Percentiles rank a stretch among this genome's conserved stretches.
Conservation (phyloP, 345 rosid species). For the Gossypium australe region DNA sequence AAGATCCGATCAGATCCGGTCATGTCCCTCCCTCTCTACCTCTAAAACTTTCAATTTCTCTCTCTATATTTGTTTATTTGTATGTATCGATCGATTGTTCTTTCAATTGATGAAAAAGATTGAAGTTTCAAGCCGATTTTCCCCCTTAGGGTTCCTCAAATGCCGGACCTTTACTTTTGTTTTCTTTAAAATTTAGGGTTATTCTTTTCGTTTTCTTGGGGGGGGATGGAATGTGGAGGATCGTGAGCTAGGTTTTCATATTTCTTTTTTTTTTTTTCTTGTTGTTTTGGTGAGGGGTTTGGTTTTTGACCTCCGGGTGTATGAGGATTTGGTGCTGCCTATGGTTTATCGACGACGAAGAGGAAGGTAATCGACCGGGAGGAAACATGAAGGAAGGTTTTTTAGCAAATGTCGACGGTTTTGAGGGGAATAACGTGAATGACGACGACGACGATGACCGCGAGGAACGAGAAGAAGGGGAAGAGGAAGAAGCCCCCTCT, state of each 20-base stretch:
- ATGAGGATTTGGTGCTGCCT: slow-evolving; percentile 88
- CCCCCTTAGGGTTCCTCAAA: slow-evolving; percentile 11
- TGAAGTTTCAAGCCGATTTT: not conserved
- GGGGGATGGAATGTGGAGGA: slow-evolving; percentile 36
- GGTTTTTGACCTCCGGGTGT: slow-evolving; percentile 34
- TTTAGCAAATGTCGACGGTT: slow-evolving; percentile 30
- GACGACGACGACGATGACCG: not conserved
- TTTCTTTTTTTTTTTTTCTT: not conserved
- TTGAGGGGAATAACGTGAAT: slow-evolving; percentile 26
- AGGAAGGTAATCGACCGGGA: slow-evolving; percentile 18
- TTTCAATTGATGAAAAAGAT: not conserved
- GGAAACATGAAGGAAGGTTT: slow-evolving; percentile 30
- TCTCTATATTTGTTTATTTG: not conserved
- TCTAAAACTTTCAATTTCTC: not conserved
- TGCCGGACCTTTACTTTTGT: slow-evolving; percentile 19
- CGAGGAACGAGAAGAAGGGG: not conserved
- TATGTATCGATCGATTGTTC: slow-evolving; percentile 10
- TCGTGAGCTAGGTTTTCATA: slow-evolving; percentile 45
- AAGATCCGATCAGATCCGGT: slow-evolving; percentile 45
- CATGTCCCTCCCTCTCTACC: not conserved
- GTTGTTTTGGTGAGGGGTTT: not conserved
- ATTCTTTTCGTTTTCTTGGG: not conserved
- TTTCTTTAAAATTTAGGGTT: slow-evolving; percentile 12
- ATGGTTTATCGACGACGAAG: slow-evolving; percentile 55
- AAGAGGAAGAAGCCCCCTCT: not conserved